Base-by-base conservation (phyloP, 805 yeast genomes). In the Starmerella etchellsii region DNA sequence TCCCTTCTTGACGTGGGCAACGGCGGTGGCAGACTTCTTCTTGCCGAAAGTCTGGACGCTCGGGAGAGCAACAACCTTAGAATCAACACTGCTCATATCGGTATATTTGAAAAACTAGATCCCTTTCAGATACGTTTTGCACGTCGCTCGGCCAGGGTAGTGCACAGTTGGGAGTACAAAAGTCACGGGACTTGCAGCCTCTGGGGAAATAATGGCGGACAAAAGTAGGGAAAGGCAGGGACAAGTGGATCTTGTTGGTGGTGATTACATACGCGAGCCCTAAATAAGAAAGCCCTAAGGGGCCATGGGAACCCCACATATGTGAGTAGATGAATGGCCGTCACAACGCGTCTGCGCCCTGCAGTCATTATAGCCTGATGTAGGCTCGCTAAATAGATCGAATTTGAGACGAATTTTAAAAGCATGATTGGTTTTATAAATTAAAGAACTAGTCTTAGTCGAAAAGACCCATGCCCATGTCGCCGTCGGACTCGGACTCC, bases 11-110 rank as follows among this genome's bases (percentile, higher is more conserved):
- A 88, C 94, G 74, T 85, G 95, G 73, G 98, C 98, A 68, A 91
- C 98, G 66, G 98, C 98, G 64, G 98, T 91, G 66, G 98, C 98
- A 68, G 95, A 82, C 78, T 81, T 91, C 88, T 91, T 91, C 78
- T 88, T 91, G 74, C 98, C 98, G 74, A 91, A 91, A 71, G 97
- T 91, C 95, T 87, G 69, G 41, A 58, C 58, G 60, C 49, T 48
- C 27, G 46, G 51, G 42, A 47, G 46, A 18, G 22, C 33, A 19
- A 34, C 36, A 34, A 34, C 30, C 30, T 34, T 34, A 8, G 37
- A 34, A 23, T 34, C 37, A 20, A 20, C 44, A 30, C 37, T 39
- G 36, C 39, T 45, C 45, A 43, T 37, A 34, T 47, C 46, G 46
- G 28, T 27, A 20, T 34, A 36, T 34, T 34, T 45, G 43, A 36